A percentile compares a stretch with the other conserved stretches of the same genome.
phyloP scores from a whole-genome alignment of 306 rosid species.

The Cicer chorassanicum region DNA sequence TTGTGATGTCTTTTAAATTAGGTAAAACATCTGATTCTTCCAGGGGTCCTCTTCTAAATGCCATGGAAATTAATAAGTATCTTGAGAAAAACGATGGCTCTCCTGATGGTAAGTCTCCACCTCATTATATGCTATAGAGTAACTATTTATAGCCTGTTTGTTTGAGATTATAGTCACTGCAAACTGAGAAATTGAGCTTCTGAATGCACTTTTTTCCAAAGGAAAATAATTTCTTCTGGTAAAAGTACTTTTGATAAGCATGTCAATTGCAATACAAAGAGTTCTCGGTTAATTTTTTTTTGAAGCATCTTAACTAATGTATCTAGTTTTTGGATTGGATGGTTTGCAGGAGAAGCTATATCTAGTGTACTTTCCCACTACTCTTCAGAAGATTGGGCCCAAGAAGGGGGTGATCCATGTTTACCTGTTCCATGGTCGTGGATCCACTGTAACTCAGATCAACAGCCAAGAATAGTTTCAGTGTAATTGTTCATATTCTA shows the following conservation, averaged over 20 bases:
- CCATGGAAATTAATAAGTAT: conserved; percentile 89
- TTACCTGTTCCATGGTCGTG: conserved; percentile 97
- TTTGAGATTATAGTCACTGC: neutral
- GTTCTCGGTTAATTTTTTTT: conserved; percentile 19
- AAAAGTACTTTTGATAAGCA: neutral
- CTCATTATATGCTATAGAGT: neutral
- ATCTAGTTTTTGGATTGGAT: conserved; percentile 47
- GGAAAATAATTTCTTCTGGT: neutral
- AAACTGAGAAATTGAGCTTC: neutral
- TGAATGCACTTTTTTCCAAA: neutral
- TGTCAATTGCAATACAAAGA: conserved; percentile 14
- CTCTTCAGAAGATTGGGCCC: conserved; percentile 72
- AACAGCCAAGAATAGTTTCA: conserved; percentile 77
- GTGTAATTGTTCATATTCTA: conserved; percentile 57
- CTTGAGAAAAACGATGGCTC: conserved; percentile 82
- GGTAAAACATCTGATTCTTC: conserved; percentile 83
- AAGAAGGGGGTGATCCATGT: conserved; percentile 98
- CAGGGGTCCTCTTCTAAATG: conserved; percentile 88
- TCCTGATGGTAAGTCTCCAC: conserved; percentile 67
- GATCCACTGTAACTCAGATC: conserved; percentile 82
- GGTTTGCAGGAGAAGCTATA: conserved; percentile 66
- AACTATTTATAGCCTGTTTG: conserved; percentile 8
- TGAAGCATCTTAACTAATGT: conserved; percentile 35
- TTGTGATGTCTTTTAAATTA: conserved; percentile 79
- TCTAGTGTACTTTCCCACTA: conserved; percentile 64